These are phyloP conservation scores for Trichaptum fuscoviolaceum DNA, from an alignment of 768 basidiomycete genomes.

Conservation along the genomic window DNA sequence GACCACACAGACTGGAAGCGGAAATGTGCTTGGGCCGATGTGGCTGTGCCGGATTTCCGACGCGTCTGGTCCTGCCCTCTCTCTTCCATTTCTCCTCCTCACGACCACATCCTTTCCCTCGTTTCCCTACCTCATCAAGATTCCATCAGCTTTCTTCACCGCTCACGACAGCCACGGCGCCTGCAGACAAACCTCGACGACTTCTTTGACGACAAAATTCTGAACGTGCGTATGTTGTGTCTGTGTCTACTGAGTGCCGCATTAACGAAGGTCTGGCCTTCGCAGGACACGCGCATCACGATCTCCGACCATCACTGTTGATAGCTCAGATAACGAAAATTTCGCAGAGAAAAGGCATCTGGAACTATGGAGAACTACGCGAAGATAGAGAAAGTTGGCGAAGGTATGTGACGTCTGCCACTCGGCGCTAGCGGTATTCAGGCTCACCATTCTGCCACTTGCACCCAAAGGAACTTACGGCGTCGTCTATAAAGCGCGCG, in stretches of 20 bases:
- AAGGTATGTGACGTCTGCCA: conserved; percentile 51
- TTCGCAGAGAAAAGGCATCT: background rate
- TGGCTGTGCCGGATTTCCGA: background rate
- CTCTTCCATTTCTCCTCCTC: background rate
- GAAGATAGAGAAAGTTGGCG: conserved; percentile 93
- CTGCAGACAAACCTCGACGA: background rate
- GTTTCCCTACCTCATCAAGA: background rate
- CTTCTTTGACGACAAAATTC: background rate
- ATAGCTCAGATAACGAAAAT: background rate
- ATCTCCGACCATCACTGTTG: background rate
- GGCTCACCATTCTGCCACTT: background rate
- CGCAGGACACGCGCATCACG: background rate
- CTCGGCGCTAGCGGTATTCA: background rate
- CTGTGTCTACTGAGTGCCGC: background rate
- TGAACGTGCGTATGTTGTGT: background rate
- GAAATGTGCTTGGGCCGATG: background rate
- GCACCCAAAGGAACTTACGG: conserved; percentile 81
- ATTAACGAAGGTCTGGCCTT: background rate
- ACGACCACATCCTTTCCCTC: background rate
- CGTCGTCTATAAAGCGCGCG: conserved; percentile 96
- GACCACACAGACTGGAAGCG: background rate
- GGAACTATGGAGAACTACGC: conserved; percentile 58
- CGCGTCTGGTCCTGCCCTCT: background rate
- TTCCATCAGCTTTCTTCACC: background rate
- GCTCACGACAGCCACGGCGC: background rate